Evolutionary conservation across 768 basidiomycete species (phyloP), one percentile per base, ranked within the genome.

Genomic region (Boletellus emodensis): DNA sequence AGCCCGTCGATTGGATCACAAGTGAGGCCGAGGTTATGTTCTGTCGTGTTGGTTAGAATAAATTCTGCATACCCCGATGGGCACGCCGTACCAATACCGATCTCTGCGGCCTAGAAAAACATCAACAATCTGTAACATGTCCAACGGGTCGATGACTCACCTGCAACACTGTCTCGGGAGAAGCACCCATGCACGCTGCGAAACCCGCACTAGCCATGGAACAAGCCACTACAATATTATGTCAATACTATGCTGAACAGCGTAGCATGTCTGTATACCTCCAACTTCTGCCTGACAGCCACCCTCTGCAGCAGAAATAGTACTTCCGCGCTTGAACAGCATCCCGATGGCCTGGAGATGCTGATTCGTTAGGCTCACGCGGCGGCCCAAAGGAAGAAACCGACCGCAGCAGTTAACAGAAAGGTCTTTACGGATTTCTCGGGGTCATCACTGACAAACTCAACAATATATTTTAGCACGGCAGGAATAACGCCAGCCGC

Each of bases 241-340:
- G 45, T 53, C 26, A 52, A 40, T 26, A 33, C 22, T 18, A 32
- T 36, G 40, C 12, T 20, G 15, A 49, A 39, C 32, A 49, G 11
- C 17, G n/a, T 12, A 14, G 11, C 20, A 26, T 17, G 35, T 32
- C 17, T 36, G 61, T 72, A 28, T 62, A 87, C 87, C 87, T 66
- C 94, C 94, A 4, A 98, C 94, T 72, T 95, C 93, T 17, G 93
- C 93, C 72, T 93, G 90, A 66, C 93, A 95, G 11, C 85, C 93
- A 17, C 94, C 94, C 70, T 98, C 95, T 0, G 95, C 94, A 13
- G 94, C 94, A 41, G 88, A 90, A 44, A 97, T 96, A 2, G 94
- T 95, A 54, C 91, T 92, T n/a, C 94, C 93, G 52, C 94, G 82
- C 66, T 98, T 97, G 75, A 93, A 95, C 30, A 96, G 73, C 94